Percentiles rank a stretch among this genome's conserved stretches.
phyloP scores from a whole-genome alignment of 116 monocot genomes.

The Thalassia testudinum region DNA sequence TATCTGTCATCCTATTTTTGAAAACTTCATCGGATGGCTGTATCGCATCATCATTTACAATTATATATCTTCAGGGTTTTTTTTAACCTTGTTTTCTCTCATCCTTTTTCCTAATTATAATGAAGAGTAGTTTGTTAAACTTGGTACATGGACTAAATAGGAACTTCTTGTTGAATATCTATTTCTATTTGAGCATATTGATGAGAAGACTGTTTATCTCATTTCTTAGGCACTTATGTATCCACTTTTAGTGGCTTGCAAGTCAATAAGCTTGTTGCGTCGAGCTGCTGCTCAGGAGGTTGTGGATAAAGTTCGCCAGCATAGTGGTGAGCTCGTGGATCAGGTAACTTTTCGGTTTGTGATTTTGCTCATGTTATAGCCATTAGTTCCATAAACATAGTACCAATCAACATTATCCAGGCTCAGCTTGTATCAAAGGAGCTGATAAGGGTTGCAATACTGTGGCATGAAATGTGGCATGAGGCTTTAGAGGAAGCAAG shows the following conservation, averaged over 20 bases:
- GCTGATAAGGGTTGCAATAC: slow-evolving; percentile 90
- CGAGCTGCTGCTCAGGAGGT: slow-evolving; percentile 90
- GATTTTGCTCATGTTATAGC: neutral
- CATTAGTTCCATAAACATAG: neutral
- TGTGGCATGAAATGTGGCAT: slow-evolving; percentile 99
- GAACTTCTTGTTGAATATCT: no score
- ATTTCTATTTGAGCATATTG: no score
- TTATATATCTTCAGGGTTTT: no score
- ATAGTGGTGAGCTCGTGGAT: slow-evolving; percentile 89
- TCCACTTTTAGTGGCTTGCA: slow-evolving; percentile 94
- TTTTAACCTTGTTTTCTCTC: no score
- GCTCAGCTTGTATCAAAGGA: slow-evolving; percentile 98
- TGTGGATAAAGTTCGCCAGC: slow-evolving; percentile 95
- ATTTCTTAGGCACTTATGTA: slow-evolving; percentile 87
- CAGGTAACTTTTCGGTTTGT: slow-evolving; percentile 27
- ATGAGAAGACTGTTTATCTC: neutral
- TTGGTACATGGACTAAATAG: no score
- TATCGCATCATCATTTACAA: no score
- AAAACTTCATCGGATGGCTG: no score
- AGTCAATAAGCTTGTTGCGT: slow-evolving; percentile 85
- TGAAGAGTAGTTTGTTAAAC: no score
- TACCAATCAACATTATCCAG: slow-evolving; percentile 15
- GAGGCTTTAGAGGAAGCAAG: slow-evolving; percentile 99
- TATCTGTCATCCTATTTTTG: no score
- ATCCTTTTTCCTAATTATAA: no score